Base-by-base conservation (phyloP, 495 filamentous ascomycete genomes). In the Hypoxylon trugodes region DNA sequence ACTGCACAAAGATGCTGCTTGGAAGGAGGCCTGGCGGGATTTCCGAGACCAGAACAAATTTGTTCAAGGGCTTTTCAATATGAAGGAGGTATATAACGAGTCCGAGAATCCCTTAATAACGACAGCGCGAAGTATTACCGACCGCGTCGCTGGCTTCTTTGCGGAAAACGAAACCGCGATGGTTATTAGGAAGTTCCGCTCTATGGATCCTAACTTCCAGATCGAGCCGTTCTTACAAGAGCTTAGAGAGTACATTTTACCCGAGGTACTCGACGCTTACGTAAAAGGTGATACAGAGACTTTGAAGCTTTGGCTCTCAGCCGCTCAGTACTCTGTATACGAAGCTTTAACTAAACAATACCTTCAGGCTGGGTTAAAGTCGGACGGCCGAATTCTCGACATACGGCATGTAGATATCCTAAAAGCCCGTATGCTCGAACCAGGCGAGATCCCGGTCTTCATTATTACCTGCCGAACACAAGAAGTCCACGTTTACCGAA, bases 161-260 rank as follows among this genome's bases (percentile, higher is more conserved):
- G 95, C 95, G 30, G 95, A 98, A 74, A 98, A 97, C 74, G 95
- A 98, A 76, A 97, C 95, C 8, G 95, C 95, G 12, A 87, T 84
- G 81, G 95, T 98, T 2, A 94, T 98, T 81, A 97, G 96, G 79
- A 96, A 92, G 74, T 94, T 98, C 79, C 87, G 93, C n/a, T 86
- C 92, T 59, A 96, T 98, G 86, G 96, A 98, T 68, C 96, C 95
- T 9, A 87, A 81, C 54, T 98, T 98, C 82, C 91, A 96, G 74
- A 84, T 96, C 71, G 95, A 98, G 73, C 86, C 90, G 0, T 98
- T 97, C 81, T 78, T 97, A 30, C 87, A 89, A 47, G 95, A 98
- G 56, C 89, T 98, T 76, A 89, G 95, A 68, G 96, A 98, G 78
- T 98, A 98, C 75, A 98, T 98, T 59, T 84, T 98, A 5, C 95